phyloP scores from a whole-genome alignment of 179 eudicot genomes.

The Carnegiea gigantea region DNA sequence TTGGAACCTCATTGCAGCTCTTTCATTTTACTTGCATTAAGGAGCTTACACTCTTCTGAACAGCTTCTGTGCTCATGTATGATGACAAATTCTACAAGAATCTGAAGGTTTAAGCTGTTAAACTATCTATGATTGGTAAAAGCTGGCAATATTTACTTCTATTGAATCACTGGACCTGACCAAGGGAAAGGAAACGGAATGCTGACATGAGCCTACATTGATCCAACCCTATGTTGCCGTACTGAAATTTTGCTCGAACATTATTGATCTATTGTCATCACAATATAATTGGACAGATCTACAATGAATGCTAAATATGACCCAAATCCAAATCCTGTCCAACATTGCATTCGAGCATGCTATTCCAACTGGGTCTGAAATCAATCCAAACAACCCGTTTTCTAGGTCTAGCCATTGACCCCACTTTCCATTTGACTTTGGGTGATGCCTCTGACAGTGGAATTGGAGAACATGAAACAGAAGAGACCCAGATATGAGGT shows the following conservation, averaged over 20 bases:
- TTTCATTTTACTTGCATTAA: neutral
- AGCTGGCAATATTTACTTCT: too few relatives aligned
- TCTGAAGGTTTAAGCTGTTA: too few relatives aligned
- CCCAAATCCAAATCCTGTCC: neutral
- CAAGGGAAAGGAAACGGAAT: too few relatives aligned
- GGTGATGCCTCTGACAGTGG: constrained; percentile 27
- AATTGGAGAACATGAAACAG: constrained; percentile 35
- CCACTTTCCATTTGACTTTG: neutral
- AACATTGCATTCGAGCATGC: neutral
- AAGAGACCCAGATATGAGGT: constrained; percentile 18
- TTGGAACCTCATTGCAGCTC: neutral
- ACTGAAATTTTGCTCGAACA: neutral
- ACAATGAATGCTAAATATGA: neutral
- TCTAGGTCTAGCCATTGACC: neutral
- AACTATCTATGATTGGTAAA: too few relatives aligned
- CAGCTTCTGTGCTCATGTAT: neutral
- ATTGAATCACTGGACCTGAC: too few relatives aligned
- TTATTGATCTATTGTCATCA: neutral
- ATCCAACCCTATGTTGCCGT: neutral
- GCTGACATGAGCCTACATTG: too few relatives aligned
- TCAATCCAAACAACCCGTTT: neutral
- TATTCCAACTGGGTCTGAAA: neutral
- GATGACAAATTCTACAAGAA: neutral
- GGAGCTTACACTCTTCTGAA: neutral
- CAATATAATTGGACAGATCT: neutral